A percentile compares a stretch with the other conserved stretches of the same genome.
Conservation (phyloP, 208 protist genomes). For the Phytomonas francai region DNA sequence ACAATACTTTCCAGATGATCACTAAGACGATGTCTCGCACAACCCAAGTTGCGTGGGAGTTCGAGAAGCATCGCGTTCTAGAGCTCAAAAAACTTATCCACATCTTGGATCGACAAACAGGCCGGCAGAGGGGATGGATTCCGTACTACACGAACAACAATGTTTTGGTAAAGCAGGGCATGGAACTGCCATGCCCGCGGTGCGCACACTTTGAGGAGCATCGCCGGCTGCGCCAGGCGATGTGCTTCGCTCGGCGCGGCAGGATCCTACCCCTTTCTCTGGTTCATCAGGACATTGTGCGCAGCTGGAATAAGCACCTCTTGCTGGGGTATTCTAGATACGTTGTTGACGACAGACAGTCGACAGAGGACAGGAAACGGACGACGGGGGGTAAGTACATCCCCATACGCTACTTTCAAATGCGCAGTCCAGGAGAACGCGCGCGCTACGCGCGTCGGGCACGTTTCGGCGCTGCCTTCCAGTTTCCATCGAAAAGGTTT, state of each 20-base stretch:
- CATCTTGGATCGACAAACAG: conserved; percentile 53
- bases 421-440: conserved; percentile 7
- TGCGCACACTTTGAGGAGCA: conserved; percentile 23
- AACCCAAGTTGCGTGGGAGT: conserved; percentile 42
- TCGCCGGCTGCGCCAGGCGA: conserved; percentile 38
- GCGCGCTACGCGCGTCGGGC: conserved; percentile 4
- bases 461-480: not conserved
- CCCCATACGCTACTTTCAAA: not conserved
- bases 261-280: conserved; percentile 53
- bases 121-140: conserved; percentile 57
- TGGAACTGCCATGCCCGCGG: conserved; percentile 14
- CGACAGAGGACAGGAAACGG: not conserved
- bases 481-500: conserved; percentile 10
- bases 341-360: conserved; percentile 10
- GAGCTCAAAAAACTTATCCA: conserved; percentile 71
- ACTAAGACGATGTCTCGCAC: conserved; percentile 23
- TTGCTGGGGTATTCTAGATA: conserved; percentile 59
- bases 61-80: conserved; percentile 60
- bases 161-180: conserved; percentile 20
- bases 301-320: conserved; percentile 44
- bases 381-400: not conserved
- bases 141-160: conserved; percentile 65
- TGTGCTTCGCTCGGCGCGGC: conserved; percentile 53
- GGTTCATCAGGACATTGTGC: conserved; percentile 30
- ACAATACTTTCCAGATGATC: conserved; percentile 31